Percentiles rank a stretch among this genome's conserved stretches.
phyloP scores from a whole-genome alignment of 352 stramenopile genomes.

The Phytophthora ohioensis region DNA sequence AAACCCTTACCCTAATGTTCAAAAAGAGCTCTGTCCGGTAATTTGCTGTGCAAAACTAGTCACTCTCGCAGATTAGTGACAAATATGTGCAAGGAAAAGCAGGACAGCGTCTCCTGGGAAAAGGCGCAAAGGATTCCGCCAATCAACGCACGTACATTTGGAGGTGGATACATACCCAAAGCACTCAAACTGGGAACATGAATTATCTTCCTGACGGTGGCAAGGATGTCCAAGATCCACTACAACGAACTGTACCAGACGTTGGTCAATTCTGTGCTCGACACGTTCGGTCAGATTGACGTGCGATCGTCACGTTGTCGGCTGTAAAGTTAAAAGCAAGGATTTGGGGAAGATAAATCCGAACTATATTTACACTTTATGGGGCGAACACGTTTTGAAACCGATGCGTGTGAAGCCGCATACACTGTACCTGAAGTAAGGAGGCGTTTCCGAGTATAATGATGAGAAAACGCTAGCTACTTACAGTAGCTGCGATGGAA shows the following conservation, averaged over 20 bases:
- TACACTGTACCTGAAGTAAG: too few species aligned
- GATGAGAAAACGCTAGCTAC: too few species aligned
- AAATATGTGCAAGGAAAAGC: neutral
- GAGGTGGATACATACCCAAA: too few species aligned
- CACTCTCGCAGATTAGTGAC: neutral
- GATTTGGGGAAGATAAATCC: too few species aligned
- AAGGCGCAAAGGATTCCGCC: constrained; percentile 32
- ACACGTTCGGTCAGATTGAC: constrained; percentile 69
- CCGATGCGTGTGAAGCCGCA: too few species aligned
- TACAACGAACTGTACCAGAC: constrained; percentile 90
- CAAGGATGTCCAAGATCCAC: constrained; percentile 96
- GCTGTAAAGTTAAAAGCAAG: constrained; percentile 87
- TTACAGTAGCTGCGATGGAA: too few species aligned
- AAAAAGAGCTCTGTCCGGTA: constrained; percentile 5
- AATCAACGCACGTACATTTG: neutral
- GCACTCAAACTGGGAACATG: too few species aligned
- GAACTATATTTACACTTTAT: too few species aligned
- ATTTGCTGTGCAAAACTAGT: neutral
- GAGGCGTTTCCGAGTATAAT: too few species aligned
- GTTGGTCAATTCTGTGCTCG: constrained; percentile 77
- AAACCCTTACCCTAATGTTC: constrained; percentile 8
- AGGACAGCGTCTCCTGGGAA: constrained; percentile 17
- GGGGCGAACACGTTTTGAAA: too few species aligned
- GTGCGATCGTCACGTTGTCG: constrained; percentile 95
- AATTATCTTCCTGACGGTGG: constrained; percentile 47